These are phyloP conservation scores for Cinchona pubescens DNA, from an alignment of 257 asterid genomes.

Conservation along the genomic window DNA sequence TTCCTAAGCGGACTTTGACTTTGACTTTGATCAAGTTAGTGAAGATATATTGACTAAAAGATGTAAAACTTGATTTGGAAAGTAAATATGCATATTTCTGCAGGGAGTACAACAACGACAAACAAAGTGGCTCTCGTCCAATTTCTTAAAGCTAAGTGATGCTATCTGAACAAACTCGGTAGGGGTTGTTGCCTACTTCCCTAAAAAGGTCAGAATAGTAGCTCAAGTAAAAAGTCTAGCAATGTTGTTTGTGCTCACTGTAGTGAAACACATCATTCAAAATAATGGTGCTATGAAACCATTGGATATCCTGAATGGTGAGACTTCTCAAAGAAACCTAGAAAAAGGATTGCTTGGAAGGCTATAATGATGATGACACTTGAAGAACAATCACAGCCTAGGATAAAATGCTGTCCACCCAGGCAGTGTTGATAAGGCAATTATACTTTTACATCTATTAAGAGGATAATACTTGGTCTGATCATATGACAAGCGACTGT, in stretches of 20 bases:
- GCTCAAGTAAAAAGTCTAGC: too few relatives aligned
- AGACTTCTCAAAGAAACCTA: not conserved
- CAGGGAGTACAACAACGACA: not conserved
- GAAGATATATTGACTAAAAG: not conserved
- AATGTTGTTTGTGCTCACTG: too few relatives aligned
- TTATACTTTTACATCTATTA: not conserved
- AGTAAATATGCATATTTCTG: constrained; percentile 1
- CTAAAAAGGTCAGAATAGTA: too few relatives aligned
- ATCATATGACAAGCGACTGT: not conserved
- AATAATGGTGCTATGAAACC: too few relatives aligned
- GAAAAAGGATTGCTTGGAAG: not conserved
- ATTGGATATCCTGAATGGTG: not conserved
- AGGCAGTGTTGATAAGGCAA: not conserved
- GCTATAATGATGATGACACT: not conserved
- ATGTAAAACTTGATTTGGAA: constrained; percentile 4
- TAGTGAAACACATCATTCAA: too few relatives aligned
- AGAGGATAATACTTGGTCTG: not conserved
- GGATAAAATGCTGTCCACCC: not conserved
- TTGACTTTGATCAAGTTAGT: not conserved
- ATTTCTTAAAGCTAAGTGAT: too few relatives aligned
- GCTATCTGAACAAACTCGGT: too few relatives aligned
- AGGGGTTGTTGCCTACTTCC: too few relatives aligned
- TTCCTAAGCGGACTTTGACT: not conserved
- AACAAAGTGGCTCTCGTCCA: not conserved
- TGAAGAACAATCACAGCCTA: not conserved